Base-by-base conservation (phyloP, 2,329 filamentous ascomycete genomes). In the Dactylellina drechsleri region DNA sequence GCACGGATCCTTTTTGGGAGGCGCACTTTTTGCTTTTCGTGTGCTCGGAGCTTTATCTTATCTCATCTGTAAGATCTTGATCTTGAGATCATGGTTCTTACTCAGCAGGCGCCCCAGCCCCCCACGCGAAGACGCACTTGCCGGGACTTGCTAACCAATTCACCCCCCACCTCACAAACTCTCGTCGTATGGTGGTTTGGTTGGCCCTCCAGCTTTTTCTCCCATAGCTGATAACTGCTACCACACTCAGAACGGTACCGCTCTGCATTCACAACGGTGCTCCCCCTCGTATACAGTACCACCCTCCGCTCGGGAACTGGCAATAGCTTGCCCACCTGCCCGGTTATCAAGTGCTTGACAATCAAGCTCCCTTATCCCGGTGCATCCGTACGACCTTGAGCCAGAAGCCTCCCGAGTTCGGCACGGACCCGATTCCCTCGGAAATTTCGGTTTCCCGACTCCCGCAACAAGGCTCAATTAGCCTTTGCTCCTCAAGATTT, bases 1-100 rank as follows among this genome's bases (percentile, higher is more conserved):
- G 56, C 61, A 60, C 61, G 68, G 68, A 73, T 73, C 68, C 61
- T 73, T 36, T 72, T 71, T 62, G 18, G 50, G 18, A 41, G 59
- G 67, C 52, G 45, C 16, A 45, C 28, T 64, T 45, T 65, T 65
- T 72, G 53, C 66, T 70, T 70, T 70, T 70, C 36, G 43, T 6
- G 41, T 36, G 31, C 23, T 10, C 12, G 49, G 13, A 36, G 49
- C 43, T 23, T 74, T 74, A 74, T 74, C 70, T 74, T 66, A 74
- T 74, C 70, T 66, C 47, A 74, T 74, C 68, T 62, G 56, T 36
- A 36, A 61, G 68, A 66, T 66, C 68, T 70, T 61, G 67, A 72
- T 72, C 54, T 72, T 50, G 36, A 18, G 45, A 26, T 45, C 58
- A 50, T 43, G 65, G 54, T 47, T 45, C 43, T 68, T 70, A 70